Evolutionary conservation across 257 asterid genomes (phyloP).

Genomic region (Sherardia arvensis): DNA sequence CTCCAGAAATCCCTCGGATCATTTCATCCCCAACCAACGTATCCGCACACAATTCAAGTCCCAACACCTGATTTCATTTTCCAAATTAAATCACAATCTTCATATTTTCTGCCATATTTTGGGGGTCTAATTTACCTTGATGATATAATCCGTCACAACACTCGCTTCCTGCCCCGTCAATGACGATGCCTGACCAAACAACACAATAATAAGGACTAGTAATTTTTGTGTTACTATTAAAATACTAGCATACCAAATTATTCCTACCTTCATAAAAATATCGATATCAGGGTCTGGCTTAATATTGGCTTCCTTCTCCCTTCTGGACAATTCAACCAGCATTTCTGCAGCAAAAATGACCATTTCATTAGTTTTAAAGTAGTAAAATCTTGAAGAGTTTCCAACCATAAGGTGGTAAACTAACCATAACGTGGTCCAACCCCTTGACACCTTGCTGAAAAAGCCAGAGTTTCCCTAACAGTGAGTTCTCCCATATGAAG

Average conservation of each 20-base stretch:
- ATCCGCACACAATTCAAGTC: conserved; percentile 60
- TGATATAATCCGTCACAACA: conserved; percentile 70
- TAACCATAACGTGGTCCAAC: conserved; percentile 41
- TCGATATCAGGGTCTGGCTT: conserved; percentile 66
- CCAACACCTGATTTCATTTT: conserved; percentile 13
- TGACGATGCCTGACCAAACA: conserved; percentile 56
- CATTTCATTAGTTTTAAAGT: too few species aligned
- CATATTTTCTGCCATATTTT: not conserved
- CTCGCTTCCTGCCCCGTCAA: conserved; percentile 82
- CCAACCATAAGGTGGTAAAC: not conserved
- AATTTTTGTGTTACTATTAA: too few species aligned
- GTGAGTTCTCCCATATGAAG: conserved; percentile 60
- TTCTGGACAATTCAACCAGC: conserved; percentile 52
- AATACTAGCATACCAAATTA: too few species aligned
- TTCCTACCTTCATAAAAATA: conserved; percentile 50
- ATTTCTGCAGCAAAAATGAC: conserved; percentile 29
- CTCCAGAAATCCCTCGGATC: conserved; percentile 94
- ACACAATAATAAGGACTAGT: too few species aligned
- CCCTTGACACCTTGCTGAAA: conserved; percentile 69
- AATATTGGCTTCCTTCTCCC: conserved; percentile 51
- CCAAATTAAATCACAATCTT: not conserved
- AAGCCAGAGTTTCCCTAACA: conserved; percentile 57
- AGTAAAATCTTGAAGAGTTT: not conserved
- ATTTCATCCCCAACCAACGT: conserved; percentile 93
- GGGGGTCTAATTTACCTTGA: conserved; percentile 46